Percentiles rank a stretch among this genome's conserved stretches.
These are phyloP conservation scores for Cardamine chenopodiifolia DNA, from an alignment of 345 rosid genomes.

Conservation along the genomic window DNA sequence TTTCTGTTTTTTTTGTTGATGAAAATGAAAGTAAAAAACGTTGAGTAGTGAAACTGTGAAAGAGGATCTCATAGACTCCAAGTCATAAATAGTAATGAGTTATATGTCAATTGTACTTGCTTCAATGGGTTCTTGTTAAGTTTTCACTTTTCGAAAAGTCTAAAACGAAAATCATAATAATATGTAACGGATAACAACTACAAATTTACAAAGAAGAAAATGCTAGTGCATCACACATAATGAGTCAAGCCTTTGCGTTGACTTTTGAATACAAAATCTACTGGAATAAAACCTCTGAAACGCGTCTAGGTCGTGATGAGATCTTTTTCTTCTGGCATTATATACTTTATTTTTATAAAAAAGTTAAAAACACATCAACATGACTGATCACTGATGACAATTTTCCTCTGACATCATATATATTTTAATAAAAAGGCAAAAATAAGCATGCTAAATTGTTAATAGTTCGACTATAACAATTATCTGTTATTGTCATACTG, in stretches of 20 bases:
- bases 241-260: constrained; percentile 14
- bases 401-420: constrained; percentile 9
- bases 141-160: neutral
- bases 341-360: neutral
- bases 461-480: neutral
- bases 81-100: neutral
- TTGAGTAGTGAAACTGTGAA: neutral
- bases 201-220: neutral
- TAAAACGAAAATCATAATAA: neutral
- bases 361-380: neutral
- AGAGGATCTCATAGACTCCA: neutral
- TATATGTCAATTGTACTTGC: neutral
- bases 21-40: too few species aligned
- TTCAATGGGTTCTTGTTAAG: neutral
- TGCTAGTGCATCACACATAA: neutral
- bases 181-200: neutral
- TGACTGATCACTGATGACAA: neutral
- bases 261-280: neutral
- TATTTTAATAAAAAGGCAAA: neutral
- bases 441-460: neutral
- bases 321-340: neutral
- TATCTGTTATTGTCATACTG: neutral
- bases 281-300: constrained; percentile 4
- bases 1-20: neutral
- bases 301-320: constrained; percentile 18